Evolutionary conservation across 345 rosid genomes (phyloP), one percentile per base, ranked within the genome.

Genomic region (Kandelia obovata): DNA sequence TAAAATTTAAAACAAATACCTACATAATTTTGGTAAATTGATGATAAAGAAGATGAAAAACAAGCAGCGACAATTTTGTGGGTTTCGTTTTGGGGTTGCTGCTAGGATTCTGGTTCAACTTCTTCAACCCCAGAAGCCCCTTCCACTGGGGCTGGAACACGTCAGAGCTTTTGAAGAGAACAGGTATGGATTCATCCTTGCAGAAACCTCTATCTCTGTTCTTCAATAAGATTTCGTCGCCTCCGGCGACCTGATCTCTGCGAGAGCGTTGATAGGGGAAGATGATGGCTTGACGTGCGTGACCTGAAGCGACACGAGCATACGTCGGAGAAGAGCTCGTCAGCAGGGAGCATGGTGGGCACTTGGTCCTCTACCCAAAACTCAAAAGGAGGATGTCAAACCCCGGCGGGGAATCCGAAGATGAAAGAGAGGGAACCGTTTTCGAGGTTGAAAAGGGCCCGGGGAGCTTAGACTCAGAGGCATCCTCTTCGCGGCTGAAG

Each of bases 101-200:
- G 66, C 79, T 76, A 19, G 83, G 15, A 57, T 53, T 83, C 7
- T 32, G 34, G 7, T 83, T 88, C 64, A 83, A 83, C 73, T 80
- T 86, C 64, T 85, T 95, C 2, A 95, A 78, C 4, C 99, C 93
- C 68, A 92, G 64, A n/a, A 95, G 70, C 70, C 88, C 97, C 79
- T 74, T 91, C 98, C 96, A 91, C 19, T 96, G 83, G 73, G 83
- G 73, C 96, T 85, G 1, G 99, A 92, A 63, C 96, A 91, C 67
- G 92, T 63, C 1, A 92, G 97, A 4, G 97, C 96, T 53, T 91
- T 91, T 0, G 92, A 92, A 1, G 97, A 89, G 61, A 88, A 87
- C 67, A 81, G 64, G 64, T 77, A 79, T 31, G 72, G 65, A 69
- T 90, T 34, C 10, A 67, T 66, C 4, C 19, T 43, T 10, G 82